Conservation (phyloP, 148 eudicot genomes). For the Fagopyrum tataricum region DNA sequence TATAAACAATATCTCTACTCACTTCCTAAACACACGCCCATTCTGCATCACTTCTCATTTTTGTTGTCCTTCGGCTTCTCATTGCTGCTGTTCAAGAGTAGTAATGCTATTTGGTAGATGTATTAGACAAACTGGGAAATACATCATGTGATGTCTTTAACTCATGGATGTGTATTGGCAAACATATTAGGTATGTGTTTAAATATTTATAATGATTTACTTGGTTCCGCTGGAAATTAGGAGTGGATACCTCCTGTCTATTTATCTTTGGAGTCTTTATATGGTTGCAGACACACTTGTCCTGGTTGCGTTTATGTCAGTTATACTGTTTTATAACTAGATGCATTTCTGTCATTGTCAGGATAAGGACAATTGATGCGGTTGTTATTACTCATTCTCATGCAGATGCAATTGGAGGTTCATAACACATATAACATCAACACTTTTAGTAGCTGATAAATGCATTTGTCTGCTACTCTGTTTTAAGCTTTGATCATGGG, state of each 20-base stretch:
- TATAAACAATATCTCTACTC: background rate
- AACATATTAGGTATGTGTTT: background rate
- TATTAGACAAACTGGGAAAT: background rate
- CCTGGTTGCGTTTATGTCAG: background rate
- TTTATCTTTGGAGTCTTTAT: background rate
- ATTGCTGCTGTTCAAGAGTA: background rate
- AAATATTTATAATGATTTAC: too few relatives aligned
- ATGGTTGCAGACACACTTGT: background rate
- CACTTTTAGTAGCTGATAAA: constrained; percentile 12
- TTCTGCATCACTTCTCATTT: background rate
- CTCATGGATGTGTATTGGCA: too few relatives aligned
- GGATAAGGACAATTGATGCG: constrained; percentile 93
- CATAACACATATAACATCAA: constrained; percentile 34
- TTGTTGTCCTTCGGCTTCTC: background rate
- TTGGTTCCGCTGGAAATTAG: background rate
- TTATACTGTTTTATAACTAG: constrained; percentile 28
- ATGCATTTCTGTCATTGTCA: constrained; percentile 74
- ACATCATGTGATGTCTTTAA: background rate
- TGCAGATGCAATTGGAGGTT: constrained; percentile 99
- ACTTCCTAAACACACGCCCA: background rate
- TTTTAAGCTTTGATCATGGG: constrained; percentile 3
- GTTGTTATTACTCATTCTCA: constrained; percentile 98
- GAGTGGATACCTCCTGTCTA: background rate
- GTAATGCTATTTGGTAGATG: background rate
- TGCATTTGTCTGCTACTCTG: background rate